These are phyloP conservation scores for Pichia cabralensis DNA, from an alignment of 805 yeast genomes.

Conservation along the genomic window DNA sequence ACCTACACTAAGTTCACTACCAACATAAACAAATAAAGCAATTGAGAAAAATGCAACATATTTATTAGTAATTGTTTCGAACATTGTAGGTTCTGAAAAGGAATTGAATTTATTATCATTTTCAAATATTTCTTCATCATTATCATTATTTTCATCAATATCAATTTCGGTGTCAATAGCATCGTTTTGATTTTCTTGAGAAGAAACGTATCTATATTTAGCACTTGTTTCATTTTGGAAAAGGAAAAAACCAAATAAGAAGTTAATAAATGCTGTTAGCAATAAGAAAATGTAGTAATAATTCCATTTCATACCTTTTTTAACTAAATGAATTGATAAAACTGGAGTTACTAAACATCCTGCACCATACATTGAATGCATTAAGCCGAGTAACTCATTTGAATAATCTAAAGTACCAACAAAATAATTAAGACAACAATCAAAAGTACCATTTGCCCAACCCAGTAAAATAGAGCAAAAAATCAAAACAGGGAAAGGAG, in stretches of 20 bases:
- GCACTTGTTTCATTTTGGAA: conserved; percentile 36
- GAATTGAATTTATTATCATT: no score
- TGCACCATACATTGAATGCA: conserved; percentile 45
- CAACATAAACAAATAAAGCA: conserved; percentile 38
- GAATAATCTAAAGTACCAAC: conserved; percentile 36
- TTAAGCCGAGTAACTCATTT: conserved; percentile 39
- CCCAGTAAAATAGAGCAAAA: conserved; percentile 36
- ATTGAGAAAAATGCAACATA: conserved; percentile 32
- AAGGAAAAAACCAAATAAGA: conserved; percentile 19
- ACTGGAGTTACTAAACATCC: conserved; percentile 46
- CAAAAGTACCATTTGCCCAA: conserved; percentile 46
- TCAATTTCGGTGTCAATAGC: conserved; percentile 10
- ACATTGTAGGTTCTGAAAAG: conserved; percentile 9
- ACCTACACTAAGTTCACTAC: conserved; percentile 45
- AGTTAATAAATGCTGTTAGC: conserved; percentile 17
- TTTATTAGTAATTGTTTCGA: conserved; percentile 24
- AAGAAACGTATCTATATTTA: conserved; percentile 29
- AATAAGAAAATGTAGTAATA: conserved; percentile 33
- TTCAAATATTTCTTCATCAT: no score
- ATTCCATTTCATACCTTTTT: conserved; percentile 33
- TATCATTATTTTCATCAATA: conserved; percentile 1
- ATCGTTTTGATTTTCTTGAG: conserved; percentile 7
- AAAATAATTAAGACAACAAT: conserved; percentile 47
- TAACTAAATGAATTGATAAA: conserved; percentile 32
- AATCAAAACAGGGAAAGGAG: conserved; percentile 34